These are phyloP conservation scores for Staphylotrichum tortipilum DNA, from an alignment of 495 filamentous ascomycete genomes.

Conservation along the genomic window DNA sequence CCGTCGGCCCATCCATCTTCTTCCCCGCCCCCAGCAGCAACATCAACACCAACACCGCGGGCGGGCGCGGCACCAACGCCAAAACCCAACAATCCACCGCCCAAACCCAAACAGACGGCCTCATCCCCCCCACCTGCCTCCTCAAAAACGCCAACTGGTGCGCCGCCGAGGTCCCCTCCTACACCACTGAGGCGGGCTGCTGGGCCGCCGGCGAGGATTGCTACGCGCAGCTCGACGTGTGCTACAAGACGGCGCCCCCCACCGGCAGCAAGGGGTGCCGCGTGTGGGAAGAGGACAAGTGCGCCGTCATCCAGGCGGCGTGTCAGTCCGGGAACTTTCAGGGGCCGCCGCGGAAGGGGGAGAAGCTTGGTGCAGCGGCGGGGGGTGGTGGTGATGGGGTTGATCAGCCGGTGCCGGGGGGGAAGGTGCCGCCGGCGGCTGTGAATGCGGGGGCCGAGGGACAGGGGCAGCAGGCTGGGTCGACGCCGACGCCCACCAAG, in stretches of 20 bases:
- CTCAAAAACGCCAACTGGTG: slow-evolving; percentile 68
- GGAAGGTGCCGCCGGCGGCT: slow-evolving; percentile 2
- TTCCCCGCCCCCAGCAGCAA: slow-evolving; percentile 15
- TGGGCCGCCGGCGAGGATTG: slow-evolving; percentile 46
- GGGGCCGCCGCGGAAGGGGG: slow-evolving; percentile 52
- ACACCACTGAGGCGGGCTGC: slow-evolving; percentile 48
- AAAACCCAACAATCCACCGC: neutral
- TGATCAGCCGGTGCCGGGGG: slow-evolving; percentile 4
- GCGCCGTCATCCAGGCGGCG: slow-evolving; percentile 39
- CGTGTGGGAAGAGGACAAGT: slow-evolving; percentile 49
- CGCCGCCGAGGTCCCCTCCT: slow-evolving; percentile 47
- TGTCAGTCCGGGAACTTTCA: slow-evolving; percentile 41
- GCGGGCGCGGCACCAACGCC: no score
- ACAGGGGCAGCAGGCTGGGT: no score
- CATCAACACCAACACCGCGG: neutral
- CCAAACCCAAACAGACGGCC: slow-evolving; percentile 27
- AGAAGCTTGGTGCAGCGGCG: no score
- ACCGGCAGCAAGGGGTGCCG: slow-evolving; percentile 51
- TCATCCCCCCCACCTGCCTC: slow-evolving; percentile 45
- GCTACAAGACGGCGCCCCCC: slow-evolving; percentile 49
- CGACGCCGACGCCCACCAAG: no score
- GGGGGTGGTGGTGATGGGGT: slow-evolving; percentile 18
- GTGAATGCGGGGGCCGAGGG: neutral
- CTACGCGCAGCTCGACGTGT: slow-evolving; percentile 47
- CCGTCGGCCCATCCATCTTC: slow-evolving; percentile 51